These are phyloP conservation scores for Funneliformis mosseae DNA, from an alignment of 192 early-diverging fungal species.

Conservation along the genomic window DNA sequence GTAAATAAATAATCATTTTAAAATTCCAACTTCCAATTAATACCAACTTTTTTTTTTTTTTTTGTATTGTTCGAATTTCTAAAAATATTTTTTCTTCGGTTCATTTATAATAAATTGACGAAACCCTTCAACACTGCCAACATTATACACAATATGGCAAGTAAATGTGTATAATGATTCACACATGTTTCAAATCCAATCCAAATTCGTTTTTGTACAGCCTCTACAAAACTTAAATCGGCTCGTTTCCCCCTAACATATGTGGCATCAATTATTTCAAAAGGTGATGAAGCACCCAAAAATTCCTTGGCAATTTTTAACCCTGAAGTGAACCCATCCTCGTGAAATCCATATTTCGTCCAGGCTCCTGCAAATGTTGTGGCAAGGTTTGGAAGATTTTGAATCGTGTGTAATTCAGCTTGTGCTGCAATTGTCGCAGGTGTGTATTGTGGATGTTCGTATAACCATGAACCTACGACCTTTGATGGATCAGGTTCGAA, in stretches of 20 bases:
- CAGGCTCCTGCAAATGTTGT: slow-evolving; percentile 62
- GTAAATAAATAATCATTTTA: too few relatives aligned
- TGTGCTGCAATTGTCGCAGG: slow-evolving; percentile 52
- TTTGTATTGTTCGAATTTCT: too few relatives aligned
- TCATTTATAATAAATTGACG: too few relatives aligned
- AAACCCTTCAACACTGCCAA: background rate
- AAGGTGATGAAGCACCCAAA: slow-evolving; percentile 51
- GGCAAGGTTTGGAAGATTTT: slow-evolving; percentile 43
- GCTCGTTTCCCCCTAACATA: slow-evolving; percentile 14
- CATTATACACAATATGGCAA: background rate
- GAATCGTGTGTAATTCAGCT: slow-evolving; percentile 45
- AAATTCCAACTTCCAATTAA: too few relatives aligned
- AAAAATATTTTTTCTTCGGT: too few relatives aligned
- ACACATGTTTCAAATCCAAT: background rate
- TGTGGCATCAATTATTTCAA: slow-evolving; percentile 33
- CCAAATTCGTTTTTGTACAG: slow-evolving; percentile 9
- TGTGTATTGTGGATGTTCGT: slow-evolving; percentile 55
- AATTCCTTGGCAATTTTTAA: slow-evolving; percentile 49
- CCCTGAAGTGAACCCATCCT: slow-evolving; percentile 63
- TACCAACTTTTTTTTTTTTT: too few relatives aligned
- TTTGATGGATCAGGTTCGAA: slow-evolving; percentile 46
- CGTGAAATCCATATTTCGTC: slow-evolving; percentile 72
- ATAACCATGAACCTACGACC: slow-evolving; percentile 50
- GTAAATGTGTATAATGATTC: too few relatives aligned
- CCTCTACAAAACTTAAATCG: background rate